Evolutionary conservation across 2,329 filamentous ascomycete genomes (phyloP), one percentile per base, ranked within the genome.

Genomic region (Diplodia intermedia): DNA sequence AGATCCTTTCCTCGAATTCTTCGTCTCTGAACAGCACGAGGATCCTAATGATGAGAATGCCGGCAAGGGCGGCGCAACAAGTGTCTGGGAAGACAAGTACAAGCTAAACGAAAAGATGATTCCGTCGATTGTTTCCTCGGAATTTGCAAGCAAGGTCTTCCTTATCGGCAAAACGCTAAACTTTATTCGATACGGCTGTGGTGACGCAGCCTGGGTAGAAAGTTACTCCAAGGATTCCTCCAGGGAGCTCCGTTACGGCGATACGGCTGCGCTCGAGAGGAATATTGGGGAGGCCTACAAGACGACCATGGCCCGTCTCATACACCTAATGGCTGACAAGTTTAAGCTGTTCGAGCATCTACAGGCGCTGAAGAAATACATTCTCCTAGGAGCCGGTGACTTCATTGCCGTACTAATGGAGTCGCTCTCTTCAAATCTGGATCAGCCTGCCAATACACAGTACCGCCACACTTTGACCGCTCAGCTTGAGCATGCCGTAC

Each of bases 271-370:
- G 1, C 86, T 99, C 0, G 94, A 97, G 77, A 88, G 89, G 0
- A 97, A 93, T 80, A 99, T 99, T 73, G 95, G 97, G 73, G 92
- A 97, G 73, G 95, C 96, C 1, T 97, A 99, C 82, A 97, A 97
- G 79, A 95, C 93, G 0, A 98, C 96, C 6, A 99, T 99, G 94
- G 93, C 93, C 68, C 91, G 94, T 15, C 85, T 98, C 33, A 96
- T 97, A 74, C 86, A 94, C 75, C 86, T 99, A 66, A 97, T 99
- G 94, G 91, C 91, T 65, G 90, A 90, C 72, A 98, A 97, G 75
- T 99, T 99, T 81, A 92, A 94, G 72, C 84, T 99, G 0, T 97
- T 97, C 75, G 91, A 96, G 67, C 96, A 99, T 77, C 85, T 99
- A 1, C 88, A 90, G 70, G 95, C 94, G 0, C 84, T 99, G 57